These are phyloP conservation scores for Termitomyces sp. DNA, from an alignment of 768 basidiomycete species.

Conservation along the genomic window DNA sequence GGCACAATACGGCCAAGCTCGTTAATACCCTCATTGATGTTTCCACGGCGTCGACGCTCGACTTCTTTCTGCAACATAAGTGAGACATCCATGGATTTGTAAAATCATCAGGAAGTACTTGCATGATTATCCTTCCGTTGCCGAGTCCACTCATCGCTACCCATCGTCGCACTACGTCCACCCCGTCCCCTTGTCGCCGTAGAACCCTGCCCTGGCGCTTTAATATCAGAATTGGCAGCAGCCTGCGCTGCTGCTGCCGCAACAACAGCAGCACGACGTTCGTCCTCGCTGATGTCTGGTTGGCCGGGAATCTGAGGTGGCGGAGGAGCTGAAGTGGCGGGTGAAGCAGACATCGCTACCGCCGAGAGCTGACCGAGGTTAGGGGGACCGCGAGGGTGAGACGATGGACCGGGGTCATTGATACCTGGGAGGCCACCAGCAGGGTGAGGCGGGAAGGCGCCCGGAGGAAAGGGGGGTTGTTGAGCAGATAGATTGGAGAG, in stretches of 20 bases:
- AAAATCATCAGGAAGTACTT: conserved; percentile 18
- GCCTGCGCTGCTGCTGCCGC: conserved; percentile 1
- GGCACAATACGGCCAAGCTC: conserved; percentile 87
- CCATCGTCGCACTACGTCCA: conserved; percentile 56
- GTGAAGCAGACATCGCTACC: conserved; percentile 42
- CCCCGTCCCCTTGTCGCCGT: conserved; percentile 37
- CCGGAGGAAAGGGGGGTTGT: conserved; percentile 23
- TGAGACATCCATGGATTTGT: neutral
- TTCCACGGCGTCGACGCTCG: conserved; percentile 88
- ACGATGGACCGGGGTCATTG: conserved; percentile 67
- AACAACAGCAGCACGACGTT: conserved; percentile 9
- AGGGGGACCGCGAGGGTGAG: conserved; percentile 64
- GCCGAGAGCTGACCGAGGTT: conserved; percentile 55
- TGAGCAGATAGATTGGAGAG: conserved; percentile 46
- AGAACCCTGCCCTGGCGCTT: conserved; percentile 10
- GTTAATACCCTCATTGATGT: conserved; percentile 96
- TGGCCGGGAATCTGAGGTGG: conserved; percentile 14
- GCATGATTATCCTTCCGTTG: conserved; percentile 83
- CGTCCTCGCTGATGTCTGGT: conserved; percentile 22
- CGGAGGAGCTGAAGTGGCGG: conserved; percentile 12
- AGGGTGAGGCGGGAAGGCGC: conserved; percentile 25
- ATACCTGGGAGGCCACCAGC: conserved; percentile 42
- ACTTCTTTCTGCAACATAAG: conserved; percentile 80
- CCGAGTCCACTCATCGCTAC: conserved; percentile 73
- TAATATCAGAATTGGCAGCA: conserved; percentile 8